Conservation (phyloP, 2,329 filamentous ascomycete species). For the Domatiomyces catenatus region DNA sequence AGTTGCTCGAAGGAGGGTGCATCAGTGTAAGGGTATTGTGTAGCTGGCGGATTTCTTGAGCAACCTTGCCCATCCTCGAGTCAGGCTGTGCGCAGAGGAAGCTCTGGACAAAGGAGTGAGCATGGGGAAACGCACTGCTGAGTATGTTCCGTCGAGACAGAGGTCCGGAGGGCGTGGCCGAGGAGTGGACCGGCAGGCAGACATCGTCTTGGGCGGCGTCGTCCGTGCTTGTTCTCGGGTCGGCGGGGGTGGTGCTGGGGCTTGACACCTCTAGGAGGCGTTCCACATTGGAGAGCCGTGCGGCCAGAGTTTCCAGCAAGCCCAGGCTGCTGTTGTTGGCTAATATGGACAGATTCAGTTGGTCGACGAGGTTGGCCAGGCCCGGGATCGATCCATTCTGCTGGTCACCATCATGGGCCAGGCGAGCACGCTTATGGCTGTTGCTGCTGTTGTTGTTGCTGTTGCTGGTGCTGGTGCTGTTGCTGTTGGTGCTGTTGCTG, state of each 20-base stretch:
- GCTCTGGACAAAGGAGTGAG: slow-evolving; percentile 7
- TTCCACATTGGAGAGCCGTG: not conserved
- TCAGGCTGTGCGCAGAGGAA: slow-evolving; percentile 1
- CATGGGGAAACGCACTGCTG: slow-evolving; percentile 5
- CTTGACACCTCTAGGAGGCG: not conserved
- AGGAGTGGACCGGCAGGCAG: not conserved
- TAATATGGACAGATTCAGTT: not conserved
- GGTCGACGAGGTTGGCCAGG: not conserved
- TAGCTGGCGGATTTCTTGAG: slow-evolving; percentile 4
- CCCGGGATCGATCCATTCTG: not conserved
- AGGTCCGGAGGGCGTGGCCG: not conserved
- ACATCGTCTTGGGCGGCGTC: slow-evolving; percentile 8
- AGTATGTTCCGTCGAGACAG: not conserved
- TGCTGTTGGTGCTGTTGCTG: too few relatives aligned
- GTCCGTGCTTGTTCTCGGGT: too few relatives aligned
- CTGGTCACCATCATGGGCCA: not conserved
- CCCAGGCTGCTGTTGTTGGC: not conserved
- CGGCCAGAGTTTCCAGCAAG: not conserved
- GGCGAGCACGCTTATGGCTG: slow-evolving; percentile 5
- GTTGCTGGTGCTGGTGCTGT: too few relatives aligned
- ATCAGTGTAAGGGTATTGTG: slow-evolving; percentile 2
- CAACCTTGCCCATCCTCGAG: slow-evolving; percentile 3
- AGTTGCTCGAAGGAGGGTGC: slow-evolving; percentile 1
- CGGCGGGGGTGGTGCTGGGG: too few relatives aligned
- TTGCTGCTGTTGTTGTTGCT: too few relatives aligned